Evolutionary conservation across 2,329 filamentous ascomycete genomes (phyloP).

Genomic region (Paracoccidioides brasiliensis): DNA sequence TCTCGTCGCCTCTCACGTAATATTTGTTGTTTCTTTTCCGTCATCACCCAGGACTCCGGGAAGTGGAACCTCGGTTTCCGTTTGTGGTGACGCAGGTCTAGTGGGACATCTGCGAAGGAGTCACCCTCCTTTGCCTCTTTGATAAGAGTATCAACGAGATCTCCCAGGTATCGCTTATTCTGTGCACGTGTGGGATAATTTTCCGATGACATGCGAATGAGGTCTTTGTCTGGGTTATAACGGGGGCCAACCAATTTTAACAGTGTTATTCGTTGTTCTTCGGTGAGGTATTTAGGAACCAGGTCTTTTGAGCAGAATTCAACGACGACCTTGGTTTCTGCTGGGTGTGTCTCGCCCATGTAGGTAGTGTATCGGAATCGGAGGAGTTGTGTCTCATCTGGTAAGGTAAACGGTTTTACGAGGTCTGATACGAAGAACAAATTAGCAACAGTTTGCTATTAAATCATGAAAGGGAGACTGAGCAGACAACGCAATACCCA

Average conservation of each 20-base stretch:
- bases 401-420: constrained; percentile 69
- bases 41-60: constrained; percentile 73
- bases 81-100: constrained; percentile 77
- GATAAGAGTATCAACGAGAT: constrained; percentile 61
- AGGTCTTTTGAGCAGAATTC: constrained; percentile 72
- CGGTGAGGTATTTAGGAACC: constrained; percentile 43
- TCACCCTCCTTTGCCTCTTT: constrained; percentile 68
- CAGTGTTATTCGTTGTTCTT: constrained; percentile 61
- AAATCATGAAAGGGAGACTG: too few species aligned
- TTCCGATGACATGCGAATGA: constrained; percentile 84
- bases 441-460: not conserved
- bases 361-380: constrained; percentile 96
- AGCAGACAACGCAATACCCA: not conserved
- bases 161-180: constrained; percentile 89
- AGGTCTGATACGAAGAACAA: constrained; percentile 45
- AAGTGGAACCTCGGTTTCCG: constrained; percentile 56
- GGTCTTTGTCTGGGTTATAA: constrained; percentile 72
- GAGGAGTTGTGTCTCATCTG: constrained; percentile 50
- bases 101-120: constrained; percentile 74
- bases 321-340: constrained; percentile 84
- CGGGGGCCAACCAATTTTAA: constrained; percentile 75
- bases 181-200: constrained; percentile 78
- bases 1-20: constrained; percentile 49
- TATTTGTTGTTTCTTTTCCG: constrained; percentile 50
- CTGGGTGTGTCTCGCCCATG: constrained; percentile 85